phyloP scores from a whole-genome alignment of 2,329 filamentous ascomycete genomes.

The Colletotrichum phormii region DNA sequence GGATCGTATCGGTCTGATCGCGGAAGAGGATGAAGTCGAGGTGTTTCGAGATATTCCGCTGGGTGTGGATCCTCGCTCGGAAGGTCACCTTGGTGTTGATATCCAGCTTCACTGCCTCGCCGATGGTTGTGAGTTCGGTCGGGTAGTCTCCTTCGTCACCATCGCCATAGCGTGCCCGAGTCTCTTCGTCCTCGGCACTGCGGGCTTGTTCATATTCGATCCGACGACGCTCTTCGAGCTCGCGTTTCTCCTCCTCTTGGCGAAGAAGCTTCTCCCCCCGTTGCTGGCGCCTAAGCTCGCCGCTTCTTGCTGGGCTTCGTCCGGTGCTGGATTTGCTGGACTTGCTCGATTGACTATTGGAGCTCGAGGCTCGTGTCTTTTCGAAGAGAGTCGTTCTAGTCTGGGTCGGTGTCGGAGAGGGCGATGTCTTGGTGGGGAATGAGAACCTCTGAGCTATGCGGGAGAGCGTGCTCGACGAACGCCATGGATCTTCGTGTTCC shows the following conservation, averaged over 20 bases:
- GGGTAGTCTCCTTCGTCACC: conserved; percentile 24
- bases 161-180: conserved; percentile 26
- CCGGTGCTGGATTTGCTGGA: conserved; percentile 26
- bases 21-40: conserved; percentile 89
- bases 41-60: conserved; percentile 83
- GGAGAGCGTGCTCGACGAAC: conserved; percentile 37
- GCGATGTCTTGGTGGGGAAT: conserved; percentile 7
- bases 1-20: conserved; percentile 84
- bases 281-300: conserved; percentile 26
- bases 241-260: conserved; percentile 21
- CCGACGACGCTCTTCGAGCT: conserved; percentile 21
- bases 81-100: conserved; percentile 54
- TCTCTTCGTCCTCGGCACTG: conserved; percentile 29
- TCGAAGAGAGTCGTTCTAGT: conserved; percentile 25
- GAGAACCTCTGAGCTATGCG: conserved; percentile 34
- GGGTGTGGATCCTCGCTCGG: conserved; percentile 75
- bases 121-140: conserved; percentile 29
- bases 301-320: conserved; percentile 19
- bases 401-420: background rate
- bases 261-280: conserved; percentile 24
- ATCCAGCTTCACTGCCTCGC: conserved; percentile 25
- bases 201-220: conserved; percentile 26
- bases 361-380: conserved; percentile 5
- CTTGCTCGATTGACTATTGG: conserved; percentile 8
- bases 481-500: conserved; percentile 4